Evolutionary conservation across 75 land plant species (phyloP).

Genomic region (Cupressus sempervirens): DNA sequence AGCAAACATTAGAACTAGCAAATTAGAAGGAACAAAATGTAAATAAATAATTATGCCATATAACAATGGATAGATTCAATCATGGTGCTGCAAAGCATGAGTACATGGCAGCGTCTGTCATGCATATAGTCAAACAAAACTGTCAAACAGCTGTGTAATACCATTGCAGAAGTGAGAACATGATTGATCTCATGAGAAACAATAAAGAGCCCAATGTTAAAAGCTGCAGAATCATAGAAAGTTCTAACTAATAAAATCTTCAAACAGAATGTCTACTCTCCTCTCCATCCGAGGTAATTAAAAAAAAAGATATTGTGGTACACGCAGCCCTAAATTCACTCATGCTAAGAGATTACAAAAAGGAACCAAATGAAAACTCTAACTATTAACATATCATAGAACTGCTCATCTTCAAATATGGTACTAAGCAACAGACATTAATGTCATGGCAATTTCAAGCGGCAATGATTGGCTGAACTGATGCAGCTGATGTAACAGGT

Average conservation of each 20-base stretch:
- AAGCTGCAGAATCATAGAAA: not conserved
- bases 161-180: not conserved
- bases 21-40: not conserved
- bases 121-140: not conserved
- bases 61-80: not conserved
- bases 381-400: not conserved
- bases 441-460: not conserved
- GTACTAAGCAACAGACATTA: not conserved
- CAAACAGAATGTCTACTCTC: slow-evolving; percentile 1
- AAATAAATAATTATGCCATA: not conserved
- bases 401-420: not conserved
- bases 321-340: not conserved
- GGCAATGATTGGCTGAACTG: slow-evolving; percentile 3
- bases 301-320: not conserved
- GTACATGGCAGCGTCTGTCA: not conserved
- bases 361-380: not conserved
- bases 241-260: not conserved
- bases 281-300: no score
- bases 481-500: not conserved
- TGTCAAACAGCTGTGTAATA: not conserved
- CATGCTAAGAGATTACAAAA: not conserved
- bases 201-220: not conserved
- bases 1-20: not conserved
- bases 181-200: not conserved
- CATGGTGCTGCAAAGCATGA: not conserved